These are phyloP conservation scores for Pharnaceum exiguum DNA, from an alignment of 148 eudicot genomes.

Conservation along the genomic window DNA sequence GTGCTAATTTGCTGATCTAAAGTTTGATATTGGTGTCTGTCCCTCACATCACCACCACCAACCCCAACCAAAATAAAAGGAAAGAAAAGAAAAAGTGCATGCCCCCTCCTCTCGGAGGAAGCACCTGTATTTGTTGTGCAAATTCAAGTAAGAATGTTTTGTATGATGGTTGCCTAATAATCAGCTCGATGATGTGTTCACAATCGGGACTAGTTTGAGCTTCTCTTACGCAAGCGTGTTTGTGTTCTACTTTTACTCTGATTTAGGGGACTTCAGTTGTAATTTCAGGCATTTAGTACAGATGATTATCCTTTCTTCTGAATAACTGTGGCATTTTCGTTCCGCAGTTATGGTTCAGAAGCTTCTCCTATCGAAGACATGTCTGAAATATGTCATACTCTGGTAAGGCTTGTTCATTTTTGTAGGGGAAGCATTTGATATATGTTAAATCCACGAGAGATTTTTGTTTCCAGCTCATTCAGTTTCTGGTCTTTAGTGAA, in stretches of 20 bases:
- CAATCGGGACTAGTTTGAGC: no score
- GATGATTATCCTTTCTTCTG: neutral
- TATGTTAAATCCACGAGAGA: neutral
- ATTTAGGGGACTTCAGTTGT: neutral
- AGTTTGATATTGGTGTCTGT: neutral
- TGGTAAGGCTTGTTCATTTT: slow-evolving; percentile 43
- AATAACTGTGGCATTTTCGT: neutral
- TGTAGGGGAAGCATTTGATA: neutral
- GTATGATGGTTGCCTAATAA: no score
- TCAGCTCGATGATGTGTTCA: no score
- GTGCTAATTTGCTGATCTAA: neutral
- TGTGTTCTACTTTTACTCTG: no score
- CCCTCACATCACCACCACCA: neutral
- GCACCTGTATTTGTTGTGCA: no score
- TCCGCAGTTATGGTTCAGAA: slow-evolving; percentile 88
- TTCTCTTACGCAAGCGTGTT: no score
- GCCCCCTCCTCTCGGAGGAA: no score
- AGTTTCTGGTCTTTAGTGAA: neutral
- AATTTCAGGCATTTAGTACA: neutral
- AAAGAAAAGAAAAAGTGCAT: no score
- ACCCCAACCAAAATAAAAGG: no score
- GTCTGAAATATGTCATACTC: slow-evolving; percentile 73
- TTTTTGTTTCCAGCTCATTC: neutral
- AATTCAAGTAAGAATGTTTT: no score
- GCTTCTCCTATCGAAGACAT: slow-evolving; percentile 62